phyloP scores from a whole-genome alignment of 208 protist genomes.

The Tritrichomonas foetus region DNA sequence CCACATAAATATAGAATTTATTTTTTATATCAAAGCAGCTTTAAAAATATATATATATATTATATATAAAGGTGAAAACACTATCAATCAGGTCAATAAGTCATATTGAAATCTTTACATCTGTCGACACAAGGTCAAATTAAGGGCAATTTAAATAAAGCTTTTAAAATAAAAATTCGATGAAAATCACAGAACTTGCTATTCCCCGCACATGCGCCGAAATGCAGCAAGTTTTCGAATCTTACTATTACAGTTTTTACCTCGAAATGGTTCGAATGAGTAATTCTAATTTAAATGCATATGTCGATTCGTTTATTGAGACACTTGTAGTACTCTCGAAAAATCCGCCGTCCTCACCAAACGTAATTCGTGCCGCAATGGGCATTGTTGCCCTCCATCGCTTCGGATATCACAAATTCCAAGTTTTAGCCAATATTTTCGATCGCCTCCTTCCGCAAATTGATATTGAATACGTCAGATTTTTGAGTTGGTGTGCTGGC shows the following conservation, averaged over 20 bases:
- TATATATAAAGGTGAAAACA: too few relatives aligned
- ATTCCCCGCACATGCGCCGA: background rate
- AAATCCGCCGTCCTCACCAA: background rate
- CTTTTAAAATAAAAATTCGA: background rate
- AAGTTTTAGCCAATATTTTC: background rate
- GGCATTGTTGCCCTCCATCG: background rate
- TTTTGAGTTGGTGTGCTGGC: background rate
- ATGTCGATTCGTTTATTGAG: background rate
- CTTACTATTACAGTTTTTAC: background rate
- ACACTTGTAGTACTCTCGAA: background rate
- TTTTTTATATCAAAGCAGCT: too few relatives aligned
- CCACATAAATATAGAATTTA: too few relatives aligned
- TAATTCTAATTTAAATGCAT: background rate
- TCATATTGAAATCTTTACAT: too few relatives aligned
- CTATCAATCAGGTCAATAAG: too few relatives aligned
- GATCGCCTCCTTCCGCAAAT: constrained; percentile 3
- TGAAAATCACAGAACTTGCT: background rate
- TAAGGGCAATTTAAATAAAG: too few relatives aligned
- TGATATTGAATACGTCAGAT: background rate
- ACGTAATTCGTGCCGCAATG: background rate
- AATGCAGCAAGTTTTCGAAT: background rate
- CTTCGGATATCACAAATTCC: background rate
- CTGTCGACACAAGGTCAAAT: too few relatives aligned
- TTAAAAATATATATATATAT: too few relatives aligned
- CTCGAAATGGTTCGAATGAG: background rate